These are phyloP conservation scores for Trichoderma gracile DNA, from an alignment of 2,329 filamentous ascomycete species.

Conservation along the genomic window DNA sequence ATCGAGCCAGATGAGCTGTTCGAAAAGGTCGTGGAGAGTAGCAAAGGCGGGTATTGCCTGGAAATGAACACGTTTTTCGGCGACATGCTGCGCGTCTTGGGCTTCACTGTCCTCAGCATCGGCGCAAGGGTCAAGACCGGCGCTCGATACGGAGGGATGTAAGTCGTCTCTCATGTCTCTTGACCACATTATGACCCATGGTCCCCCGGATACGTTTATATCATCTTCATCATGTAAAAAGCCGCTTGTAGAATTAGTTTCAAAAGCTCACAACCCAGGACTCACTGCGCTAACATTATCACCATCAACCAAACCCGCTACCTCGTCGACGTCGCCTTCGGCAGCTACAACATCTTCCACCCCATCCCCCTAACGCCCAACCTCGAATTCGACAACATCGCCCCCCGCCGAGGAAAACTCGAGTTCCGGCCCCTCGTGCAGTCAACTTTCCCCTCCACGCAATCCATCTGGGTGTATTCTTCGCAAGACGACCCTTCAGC, in stretches of 20 bases:
- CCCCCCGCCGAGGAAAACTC: constrained; percentile 49
- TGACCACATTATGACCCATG: too few species aligned
- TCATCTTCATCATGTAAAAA: constrained; percentile 2
- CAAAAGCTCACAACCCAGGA: constrained; percentile 41
- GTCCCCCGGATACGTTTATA: not conserved
- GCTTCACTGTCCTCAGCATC: constrained; percentile 51
- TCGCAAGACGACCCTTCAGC: constrained; percentile 33
- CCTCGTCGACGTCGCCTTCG: constrained; percentile 63
- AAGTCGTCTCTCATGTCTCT: not conserved
- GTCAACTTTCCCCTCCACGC: constrained; percentile 36
- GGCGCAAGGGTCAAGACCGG: constrained; percentile 46
- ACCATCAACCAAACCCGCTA: constrained; percentile 50
- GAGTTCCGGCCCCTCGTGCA: constrained; percentile 37
- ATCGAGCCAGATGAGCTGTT: constrained; percentile 47
- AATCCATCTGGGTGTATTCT: constrained; percentile 45
- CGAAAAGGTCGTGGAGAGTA: constrained; percentile 46
- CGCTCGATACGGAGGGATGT: constrained; percentile 18
- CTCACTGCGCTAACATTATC: constrained; percentile 62
- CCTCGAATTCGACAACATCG: constrained; percentile 41
- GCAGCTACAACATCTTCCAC: constrained; percentile 44
- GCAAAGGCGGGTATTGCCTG: constrained; percentile 57
- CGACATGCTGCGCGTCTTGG: constrained; percentile 49
- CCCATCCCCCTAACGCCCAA: constrained; percentile 38
- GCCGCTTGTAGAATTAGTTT: too few species aligned
- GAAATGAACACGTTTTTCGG: constrained; percentile 50